Percentiles rank a stretch among this genome's conserved stretches.
Evolutionary conservation across 768 basidiomycete species (phyloP).

Genomic region (Clathrus columnatus): DNA sequence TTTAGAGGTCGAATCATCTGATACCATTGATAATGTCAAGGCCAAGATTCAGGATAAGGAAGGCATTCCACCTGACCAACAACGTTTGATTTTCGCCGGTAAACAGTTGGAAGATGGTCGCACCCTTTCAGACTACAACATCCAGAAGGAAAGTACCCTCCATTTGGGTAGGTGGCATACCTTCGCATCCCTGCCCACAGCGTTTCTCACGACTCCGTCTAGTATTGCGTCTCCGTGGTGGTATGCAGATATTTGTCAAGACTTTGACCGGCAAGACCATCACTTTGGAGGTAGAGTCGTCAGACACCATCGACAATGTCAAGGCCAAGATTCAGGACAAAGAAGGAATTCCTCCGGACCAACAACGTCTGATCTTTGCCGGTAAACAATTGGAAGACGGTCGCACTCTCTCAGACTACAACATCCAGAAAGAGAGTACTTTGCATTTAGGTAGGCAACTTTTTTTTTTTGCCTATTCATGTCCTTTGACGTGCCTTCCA

Average conservation of each 20-base stretch:
- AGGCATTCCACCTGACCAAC: conserved; percentile 40
- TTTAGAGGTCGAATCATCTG: conserved; percentile 85
- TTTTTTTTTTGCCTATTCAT: conserved; percentile 12
- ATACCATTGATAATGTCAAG: conserved; percentile 86
- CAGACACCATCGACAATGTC: conserved; percentile 38
- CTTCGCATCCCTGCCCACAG: conserved; percentile 21
- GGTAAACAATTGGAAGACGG: conserved; percentile 44
- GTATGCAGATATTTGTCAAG: conserved; percentile 37
- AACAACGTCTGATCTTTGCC: conserved; percentile 40
- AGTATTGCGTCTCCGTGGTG: conserved; percentile 24
- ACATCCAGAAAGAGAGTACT: conserved; percentile 88
- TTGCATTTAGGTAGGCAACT: conserved; percentile 49
- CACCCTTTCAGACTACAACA: conserved; percentile 40
- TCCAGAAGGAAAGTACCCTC: conserved; percentile 81
- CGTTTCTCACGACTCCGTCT: conserved; percentile 15
- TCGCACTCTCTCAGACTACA: conserved; percentile 39
- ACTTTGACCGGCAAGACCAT: conserved; percentile 39
- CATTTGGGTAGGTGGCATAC: conserved; percentile 39
- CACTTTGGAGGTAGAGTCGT: conserved; percentile 37
- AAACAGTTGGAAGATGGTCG: conserved; percentile 43
- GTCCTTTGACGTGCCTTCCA: not conserved
- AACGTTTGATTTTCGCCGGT: conserved; percentile 39
- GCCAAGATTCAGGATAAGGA: conserved; percentile 41
- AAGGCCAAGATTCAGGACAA: conserved; percentile 32
- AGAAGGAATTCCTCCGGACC: conserved; percentile 27